Conservation (phyloP, 2,329 filamentous ascomycete species). For the Ceratocystiopsis sp. region DNA sequence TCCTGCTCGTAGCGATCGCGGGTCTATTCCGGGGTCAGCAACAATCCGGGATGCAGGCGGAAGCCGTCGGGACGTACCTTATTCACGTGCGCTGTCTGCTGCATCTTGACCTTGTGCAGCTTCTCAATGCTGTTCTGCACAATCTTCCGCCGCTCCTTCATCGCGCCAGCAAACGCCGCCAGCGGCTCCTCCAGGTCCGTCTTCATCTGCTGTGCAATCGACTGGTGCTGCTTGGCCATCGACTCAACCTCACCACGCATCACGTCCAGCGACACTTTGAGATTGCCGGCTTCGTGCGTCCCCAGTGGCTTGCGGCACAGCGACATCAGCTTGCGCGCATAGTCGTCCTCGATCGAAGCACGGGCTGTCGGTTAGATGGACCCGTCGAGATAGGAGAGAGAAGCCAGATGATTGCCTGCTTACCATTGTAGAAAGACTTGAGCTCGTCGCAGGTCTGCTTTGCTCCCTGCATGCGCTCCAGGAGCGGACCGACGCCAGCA, state of each 20-base stretch:
- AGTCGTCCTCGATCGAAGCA: slow-evolving; percentile 91
- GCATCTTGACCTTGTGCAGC: slow-evolving; percentile 77
- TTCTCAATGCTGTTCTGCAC: slow-evolving; percentile 90
- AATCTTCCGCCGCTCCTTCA: slow-evolving; percentile 95
- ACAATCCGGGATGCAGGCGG: neutral
- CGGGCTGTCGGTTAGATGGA: slow-evolving; percentile 38
- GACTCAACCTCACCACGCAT: slow-evolving; percentile 78
- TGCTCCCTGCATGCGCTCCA: slow-evolving; percentile 86
- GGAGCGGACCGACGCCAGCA: slow-evolving; percentile 77
- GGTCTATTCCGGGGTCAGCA: slow-evolving; percentile 31
- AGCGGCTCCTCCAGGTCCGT: slow-evolving; percentile 88
- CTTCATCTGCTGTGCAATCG: slow-evolving; percentile 87
- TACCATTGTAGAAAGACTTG: slow-evolving; percentile 75
- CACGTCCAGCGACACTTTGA: slow-evolving; percentile 72
- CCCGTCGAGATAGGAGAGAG: no score
- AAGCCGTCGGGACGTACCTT: slow-evolving; percentile 42
- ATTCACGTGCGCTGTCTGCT: slow-evolving; percentile 81
- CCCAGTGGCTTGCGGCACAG: slow-evolving; percentile 79
- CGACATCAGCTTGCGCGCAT: slow-evolving; percentile 71
- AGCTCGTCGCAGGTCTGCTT: slow-evolving; percentile 93
- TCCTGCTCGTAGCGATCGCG: slow-evolving; percentile 94
- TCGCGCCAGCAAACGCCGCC: slow-evolving; percentile 75
- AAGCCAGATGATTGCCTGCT: neutral
- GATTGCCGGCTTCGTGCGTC: slow-evolving; percentile 68
- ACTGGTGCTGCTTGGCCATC: slow-evolving; percentile 86